phyloP scores from a whole-genome alignment of 768 basidiomycete species.

The Solioccasus polychromus region DNA sequence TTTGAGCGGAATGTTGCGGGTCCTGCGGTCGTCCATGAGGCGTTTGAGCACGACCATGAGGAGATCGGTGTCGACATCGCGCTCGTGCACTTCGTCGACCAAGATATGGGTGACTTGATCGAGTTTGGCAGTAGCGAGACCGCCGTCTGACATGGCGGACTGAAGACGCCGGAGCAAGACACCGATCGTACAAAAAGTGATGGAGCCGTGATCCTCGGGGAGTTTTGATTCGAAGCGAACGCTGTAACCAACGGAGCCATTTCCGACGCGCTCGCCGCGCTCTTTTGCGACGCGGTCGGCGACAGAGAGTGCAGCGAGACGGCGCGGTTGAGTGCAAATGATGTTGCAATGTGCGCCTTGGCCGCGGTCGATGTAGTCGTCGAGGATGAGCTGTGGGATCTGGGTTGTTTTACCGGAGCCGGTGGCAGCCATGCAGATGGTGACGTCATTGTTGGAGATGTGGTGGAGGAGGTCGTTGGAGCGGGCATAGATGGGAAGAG shows the following conservation, averaged over 20 bases:
- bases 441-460: constrained; percentile 76
- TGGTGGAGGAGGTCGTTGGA: constrained; percentile 64
- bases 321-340: constrained; percentile 89
- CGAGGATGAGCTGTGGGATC: constrained; percentile 88
- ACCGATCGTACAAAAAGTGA: constrained; percentile 93
- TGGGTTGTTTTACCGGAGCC: constrained; percentile 96
- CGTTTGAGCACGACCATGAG: constrained; percentile 87
- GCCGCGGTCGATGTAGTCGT: constrained; percentile 74
- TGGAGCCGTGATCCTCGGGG: constrained; percentile 76
- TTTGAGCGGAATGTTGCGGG: constrained; percentile 70
- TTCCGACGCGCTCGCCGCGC: constrained; percentile 69
- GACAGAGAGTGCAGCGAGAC: constrained; percentile 88
- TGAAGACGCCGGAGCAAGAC: constrained; percentile 87
- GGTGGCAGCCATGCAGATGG: constrained; percentile 85
- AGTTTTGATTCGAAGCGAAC: constrained; percentile 85
- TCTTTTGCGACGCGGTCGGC: constrained; percentile 90
- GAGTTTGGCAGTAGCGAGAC: constrained; percentile 37
- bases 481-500: constrained; percentile 74
- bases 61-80: constrained; percentile 90
- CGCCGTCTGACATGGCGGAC: constrained; percentile 53
- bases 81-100: constrained; percentile 96
- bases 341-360: constrained; percentile 85
- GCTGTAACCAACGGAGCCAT: constrained; percentile 77
- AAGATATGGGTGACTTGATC: constrained; percentile 87
- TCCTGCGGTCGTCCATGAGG: constrained; percentile 69